Conservation (phyloP, 2,329 filamentous ascomycete species). For the Exophiala calicioides region DNA sequence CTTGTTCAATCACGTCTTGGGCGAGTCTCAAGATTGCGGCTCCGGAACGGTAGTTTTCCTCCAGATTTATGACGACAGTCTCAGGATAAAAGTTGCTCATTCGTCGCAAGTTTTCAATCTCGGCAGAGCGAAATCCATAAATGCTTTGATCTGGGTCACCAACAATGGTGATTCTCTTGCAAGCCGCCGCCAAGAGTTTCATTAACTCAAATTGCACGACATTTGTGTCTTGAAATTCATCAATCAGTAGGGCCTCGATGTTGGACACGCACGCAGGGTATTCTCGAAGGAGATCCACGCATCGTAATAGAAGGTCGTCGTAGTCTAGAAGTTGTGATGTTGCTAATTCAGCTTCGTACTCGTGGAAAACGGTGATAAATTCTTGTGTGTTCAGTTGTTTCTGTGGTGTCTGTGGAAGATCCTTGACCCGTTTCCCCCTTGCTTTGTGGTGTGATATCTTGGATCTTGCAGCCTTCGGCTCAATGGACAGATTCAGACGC, state of each 20-base stretch:
- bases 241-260: conserved; percentile 86
- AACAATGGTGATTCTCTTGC: conserved; percentile 83
- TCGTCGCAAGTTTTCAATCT: conserved; percentile 81
- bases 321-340: conserved; percentile 86
- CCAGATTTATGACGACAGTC: conserved; percentile 78
- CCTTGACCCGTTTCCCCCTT: conserved; percentile 51
- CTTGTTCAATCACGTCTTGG: conserved; percentile 86
- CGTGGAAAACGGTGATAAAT: conserved; percentile 66
- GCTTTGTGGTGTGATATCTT: conserved; percentile 71
- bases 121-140: conserved; percentile 91
- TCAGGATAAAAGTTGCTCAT: conserved; percentile 75
- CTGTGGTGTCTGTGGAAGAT: conserved; percentile 39
- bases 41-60: conserved; percentile 94
- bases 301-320: conserved; percentile 84
- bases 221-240: conserved; percentile 98
- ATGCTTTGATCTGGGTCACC: conserved; percentile 98
- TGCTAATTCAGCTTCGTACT: conserved; percentile 75
- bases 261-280: conserved; percentile 83
- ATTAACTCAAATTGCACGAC: conserved; percentile 93
- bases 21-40: conserved; percentile 79
- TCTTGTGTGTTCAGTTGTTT: conserved; percentile 58
- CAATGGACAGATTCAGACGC: conserved; percentile 65
- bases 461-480: conserved; percentile 68
- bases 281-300: conserved; percentile 72
- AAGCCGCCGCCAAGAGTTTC: conserved; percentile 75